A percentile compares a stretch with the other conserved stretches of the same genome.
Evolutionary conservation across 1,139 yeast genomes (phyloP).

Genomic region (Candida tetrigidarum): DNA sequence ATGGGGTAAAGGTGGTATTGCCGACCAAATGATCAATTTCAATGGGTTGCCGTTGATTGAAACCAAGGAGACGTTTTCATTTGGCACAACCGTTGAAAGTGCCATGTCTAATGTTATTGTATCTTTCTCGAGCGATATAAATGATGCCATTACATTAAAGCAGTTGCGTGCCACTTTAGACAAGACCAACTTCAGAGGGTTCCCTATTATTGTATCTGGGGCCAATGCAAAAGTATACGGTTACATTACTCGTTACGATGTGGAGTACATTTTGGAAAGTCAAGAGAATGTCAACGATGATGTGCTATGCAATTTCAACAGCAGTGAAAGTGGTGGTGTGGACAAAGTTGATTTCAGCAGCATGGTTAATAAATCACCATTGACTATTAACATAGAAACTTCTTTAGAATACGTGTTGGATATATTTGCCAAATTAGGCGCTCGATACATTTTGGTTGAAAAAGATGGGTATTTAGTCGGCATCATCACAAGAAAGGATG

Average conservation of each 20-base stretch:
- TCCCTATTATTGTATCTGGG: constrained; percentile 53
- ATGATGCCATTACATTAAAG: constrained; percentile 32
- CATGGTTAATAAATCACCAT: constrained; percentile 62
- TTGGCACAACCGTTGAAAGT: constrained; percentile 56
- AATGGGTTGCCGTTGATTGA: constrained; percentile 91
- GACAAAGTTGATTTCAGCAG: constrained; percentile 39
- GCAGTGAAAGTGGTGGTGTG: constrained; percentile 12
- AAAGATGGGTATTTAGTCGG: constrained; percentile 58
- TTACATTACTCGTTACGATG: constrained; percentile 37
- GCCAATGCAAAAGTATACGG: constrained; percentile 39
- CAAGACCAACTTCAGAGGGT: constrained; percentile 51
- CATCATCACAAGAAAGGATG: constrained; percentile 67
- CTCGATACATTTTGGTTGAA: constrained; percentile 72
- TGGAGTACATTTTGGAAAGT: constrained; percentile 27
- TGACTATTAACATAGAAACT: constrained; percentile 57
- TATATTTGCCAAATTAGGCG: constrained; percentile 80
- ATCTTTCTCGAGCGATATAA: constrained; percentile 47
- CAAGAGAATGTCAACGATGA: constrained; percentile 21
- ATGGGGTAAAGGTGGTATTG: constrained; percentile 86
- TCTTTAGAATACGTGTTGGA: constrained; percentile 69
- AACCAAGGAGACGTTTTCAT: constrained; percentile 65
- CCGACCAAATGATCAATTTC: constrained; percentile 90
- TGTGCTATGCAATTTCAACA: constrained; percentile 25
- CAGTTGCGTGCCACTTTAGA: constrained; percentile 42
- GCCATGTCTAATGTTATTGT: constrained; percentile 69